Conservation (phyloP, 139 green algal genomes). For the Coccomyxa sp. region DNA sequence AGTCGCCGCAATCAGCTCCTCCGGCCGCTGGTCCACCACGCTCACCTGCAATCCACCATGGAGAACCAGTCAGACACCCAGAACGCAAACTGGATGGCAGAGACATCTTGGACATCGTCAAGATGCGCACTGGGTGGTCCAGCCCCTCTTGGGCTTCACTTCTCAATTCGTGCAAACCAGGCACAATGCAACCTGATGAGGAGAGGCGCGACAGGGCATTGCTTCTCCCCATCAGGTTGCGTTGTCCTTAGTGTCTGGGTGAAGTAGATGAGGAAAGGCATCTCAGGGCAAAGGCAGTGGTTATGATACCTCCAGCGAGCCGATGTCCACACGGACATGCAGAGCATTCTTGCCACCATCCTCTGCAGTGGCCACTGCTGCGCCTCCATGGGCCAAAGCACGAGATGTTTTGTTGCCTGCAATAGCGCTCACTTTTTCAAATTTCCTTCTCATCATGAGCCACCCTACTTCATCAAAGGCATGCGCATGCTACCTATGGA, state of each 20-base stretch:
- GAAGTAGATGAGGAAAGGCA: too few relatives aligned
- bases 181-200: background rate
- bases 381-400: too few relatives aligned
- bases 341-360: background rate
- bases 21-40: conserved; percentile 65
- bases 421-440: too few relatives aligned
- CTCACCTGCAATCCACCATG: conserved; percentile 42
- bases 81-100: background rate
- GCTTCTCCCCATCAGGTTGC: too few relatives aligned
- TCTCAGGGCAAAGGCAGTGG: background rate
- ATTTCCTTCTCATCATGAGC: too few relatives aligned
- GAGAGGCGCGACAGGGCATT: too few relatives aligned
- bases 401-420: too few relatives aligned
- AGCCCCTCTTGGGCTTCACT: background rate
- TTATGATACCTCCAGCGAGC: background rate
- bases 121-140: too few relatives aligned
- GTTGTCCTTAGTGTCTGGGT: too few relatives aligned
- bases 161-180: background rate
- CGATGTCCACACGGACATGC: background rate
- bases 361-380: background rate
- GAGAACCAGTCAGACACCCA: background rate
- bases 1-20: conserved; percentile 61
- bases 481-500: too few relatives aligned
- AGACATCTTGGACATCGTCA: background rate
- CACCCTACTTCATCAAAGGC: too few relatives aligned